A percentile compares a stretch with the other conserved stretches of the same genome.
These are phyloP conservation scores for Aspergillaceae sp. DNA, from an alignment of 2,329 filamentous ascomycete genomes.

Conservation along the genomic window DNA sequence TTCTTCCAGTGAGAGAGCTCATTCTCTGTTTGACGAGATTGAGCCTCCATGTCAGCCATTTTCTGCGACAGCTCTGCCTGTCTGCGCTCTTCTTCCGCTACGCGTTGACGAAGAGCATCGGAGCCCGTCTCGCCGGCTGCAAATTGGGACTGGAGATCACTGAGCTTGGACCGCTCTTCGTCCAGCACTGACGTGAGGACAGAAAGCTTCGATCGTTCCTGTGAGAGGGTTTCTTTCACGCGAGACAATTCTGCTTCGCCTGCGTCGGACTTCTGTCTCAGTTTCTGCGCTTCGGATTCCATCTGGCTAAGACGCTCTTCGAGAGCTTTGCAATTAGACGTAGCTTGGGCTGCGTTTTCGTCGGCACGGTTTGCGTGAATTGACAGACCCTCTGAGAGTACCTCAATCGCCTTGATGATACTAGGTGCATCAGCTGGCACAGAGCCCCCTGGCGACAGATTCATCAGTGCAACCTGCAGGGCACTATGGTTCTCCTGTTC, in stretches of 20 bases:
- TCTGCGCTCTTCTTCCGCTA: constrained; percentile 67
- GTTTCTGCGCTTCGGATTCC: constrained; percentile 48
- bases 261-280: constrained; percentile 45
- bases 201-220: constrained; percentile 39
- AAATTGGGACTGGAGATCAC: constrained; percentile 60
- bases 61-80: constrained; percentile 60
- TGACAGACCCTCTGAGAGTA: constrained; percentile 50
- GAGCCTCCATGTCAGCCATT: constrained; percentile 66
- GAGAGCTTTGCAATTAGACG: constrained; percentile 55
- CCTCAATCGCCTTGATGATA: constrained; percentile 53
- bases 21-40: constrained; percentile 65
- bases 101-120: constrained; percentile 63
- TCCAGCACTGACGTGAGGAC: constrained; percentile 47
- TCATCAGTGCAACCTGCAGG: constrained; percentile 51
- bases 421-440: constrained; percentile 50
- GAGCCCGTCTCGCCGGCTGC: constrained; percentile 77
- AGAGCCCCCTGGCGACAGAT: constrained; percentile 47
- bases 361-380: constrained; percentile 54
- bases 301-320: constrained; percentile 48
- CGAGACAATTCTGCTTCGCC: constrained; percentile 47
- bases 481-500: constrained; percentile 46
- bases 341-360: constrained; percentile 51
- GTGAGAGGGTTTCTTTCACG: constrained; percentile 47
- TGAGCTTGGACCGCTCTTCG: constrained; percentile 61
- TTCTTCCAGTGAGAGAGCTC: constrained; percentile 62